A percentile compares a stretch with the other conserved stretches of the same genome.
These are phyloP conservation scores for Hanseniaspora vineae DNA, from an alignment of 805 yeast species.

Conservation along the genomic window DNA sequence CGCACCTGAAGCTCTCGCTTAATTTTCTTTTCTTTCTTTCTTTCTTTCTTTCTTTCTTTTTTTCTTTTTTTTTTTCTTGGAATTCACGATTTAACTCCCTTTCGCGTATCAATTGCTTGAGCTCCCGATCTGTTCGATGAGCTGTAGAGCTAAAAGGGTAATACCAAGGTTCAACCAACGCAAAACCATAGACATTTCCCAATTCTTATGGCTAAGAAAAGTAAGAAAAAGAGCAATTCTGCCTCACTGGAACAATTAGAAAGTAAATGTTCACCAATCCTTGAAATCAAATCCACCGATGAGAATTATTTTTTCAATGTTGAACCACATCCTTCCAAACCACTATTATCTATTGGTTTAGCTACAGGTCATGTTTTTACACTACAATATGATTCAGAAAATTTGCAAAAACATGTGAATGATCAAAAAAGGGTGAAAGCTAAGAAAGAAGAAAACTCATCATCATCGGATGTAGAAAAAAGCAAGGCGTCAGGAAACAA, in stretches of 20 bases:
- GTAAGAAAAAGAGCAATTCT: neutral
- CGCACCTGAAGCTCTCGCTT: too few species aligned
- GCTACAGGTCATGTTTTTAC: slow-evolving; percentile 70
- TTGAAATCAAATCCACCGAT: slow-evolving; percentile 32
- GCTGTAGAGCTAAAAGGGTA: too few species aligned
- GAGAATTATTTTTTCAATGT: slow-evolving; percentile 50
- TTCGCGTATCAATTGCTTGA: too few species aligned
- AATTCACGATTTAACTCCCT: too few species aligned
- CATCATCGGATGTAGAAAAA: too few species aligned
- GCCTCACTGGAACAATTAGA: slow-evolving; percentile 1
- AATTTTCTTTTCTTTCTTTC: too few species aligned
- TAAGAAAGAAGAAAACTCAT: neutral
- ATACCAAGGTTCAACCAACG: too few species aligned
- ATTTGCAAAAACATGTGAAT: slow-evolving; percentile 21
- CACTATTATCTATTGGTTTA: slow-evolving; percentile 55
- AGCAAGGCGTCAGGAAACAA: slow-evolving; percentile 5
- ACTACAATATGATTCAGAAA: slow-evolving; percentile 40
- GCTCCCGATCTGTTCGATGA: too few species aligned
- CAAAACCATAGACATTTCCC: too few species aligned
- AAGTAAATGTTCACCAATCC: slow-evolving; percentile 10
- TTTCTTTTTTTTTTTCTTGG: too few species aligned
- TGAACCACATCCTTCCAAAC: slow-evolving; percentile 66
- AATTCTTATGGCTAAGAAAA: slow-evolving; percentile 2
- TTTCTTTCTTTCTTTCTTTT: too few species aligned
- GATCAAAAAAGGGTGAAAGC: slow-evolving; percentile 7